Base-by-base conservation (phyloP, 2,329 filamentous ascomycete genomes). In the Aspergillus sp. region DNA sequence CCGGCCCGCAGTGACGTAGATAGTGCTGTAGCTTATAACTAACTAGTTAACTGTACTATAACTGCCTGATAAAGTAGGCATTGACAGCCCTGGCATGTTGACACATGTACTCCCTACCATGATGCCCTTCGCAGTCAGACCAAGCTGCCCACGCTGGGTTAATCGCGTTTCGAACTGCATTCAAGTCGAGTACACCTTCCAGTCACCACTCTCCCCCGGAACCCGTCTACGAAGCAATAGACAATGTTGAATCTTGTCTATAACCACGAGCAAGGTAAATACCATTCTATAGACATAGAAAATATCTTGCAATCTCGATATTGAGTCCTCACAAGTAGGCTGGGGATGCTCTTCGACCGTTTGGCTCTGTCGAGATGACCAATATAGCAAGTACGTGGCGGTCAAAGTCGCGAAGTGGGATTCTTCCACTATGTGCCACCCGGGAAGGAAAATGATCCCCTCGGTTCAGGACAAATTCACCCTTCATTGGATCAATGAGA, bases 311-410 rank as follows among this genome's bases (percentile, higher is more conserved):
- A 64, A 30, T 51, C 55, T 17, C 49, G 66, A 35, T 74, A 74
- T 46, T 60, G 55, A 5, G 60, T 74, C 38, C 59, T 67, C 1
- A 70, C 15, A 74, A 74, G 52, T 74, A 5, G 70, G 69, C 0
- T 71, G 61, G 55, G 70, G 72, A 6, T 60, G 61, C 4, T 70
- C 64, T 51, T 73, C 70, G 3, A 73, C 68, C 1, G 63, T 72
- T 41, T 75, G 68, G 68, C 55, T 73, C 46, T 67, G 68, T 6
- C 61, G 52, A 4, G 70, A 74, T 44, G 56, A 49, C 43, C 44
- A 44, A 1, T 3, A 48, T 0, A 45, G 57, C 2, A 48, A 32
- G 12, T 66, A 66, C 49, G 61, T 66, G 49, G 61, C 62, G 15
- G 39, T 63, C 2, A 64, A 63, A 44, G 45, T 62, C 25, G 46